Base-by-base conservation (phyloP, 192 early-diverging fungal species). In the Linnemannia zychae region DNA sequence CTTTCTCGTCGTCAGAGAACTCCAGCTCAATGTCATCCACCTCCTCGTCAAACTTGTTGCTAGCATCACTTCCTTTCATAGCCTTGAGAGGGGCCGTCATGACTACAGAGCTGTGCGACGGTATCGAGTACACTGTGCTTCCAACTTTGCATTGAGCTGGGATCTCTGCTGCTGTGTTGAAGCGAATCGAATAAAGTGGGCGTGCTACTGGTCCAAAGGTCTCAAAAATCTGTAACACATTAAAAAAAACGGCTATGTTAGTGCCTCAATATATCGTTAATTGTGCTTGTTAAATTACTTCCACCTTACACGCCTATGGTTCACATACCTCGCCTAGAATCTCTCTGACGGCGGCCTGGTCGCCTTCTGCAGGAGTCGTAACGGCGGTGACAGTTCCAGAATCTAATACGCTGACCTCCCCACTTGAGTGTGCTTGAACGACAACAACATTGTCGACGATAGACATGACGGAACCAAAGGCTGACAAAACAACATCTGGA, bases 1-100 rank as follows among this genome's bases (percentile, higher is more conserved):
- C 98, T 67, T 94, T 82, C 77, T 99, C 98, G 84, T 99, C 98
- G 86, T 99, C 98, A 18, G 97, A 98, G 83, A 98, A 99, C 78
- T 98, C 97, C 85, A 96, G 83, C 31, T 96, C 95, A 74, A 95
- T 73, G 3, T 93, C 95, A 38, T 79, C 92, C 0, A 96, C 90
- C 76, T 99, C 98, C 89, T 99, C 98, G 76, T 99, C 98, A 81
- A 92, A 95, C 40, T 91, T 79, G 78, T 99, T 99, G 60, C 95
- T 96, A 6, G 98, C 98, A 90, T 99, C 98, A 0, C 92, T 92
- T 38, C 97, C 98, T 81, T 96, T 99, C 28, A 92, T 69, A 7
- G 79, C 75, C 47, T 90, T 89, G 40, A 99, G 87, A 18, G 84
- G 87, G 33, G 89, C 87, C 3, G 95, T 94, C 49, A 93, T 88